Base-by-base conservation (phyloP, 352 stramenopile genomes). In the Thraustotheca clavata region DNA sequence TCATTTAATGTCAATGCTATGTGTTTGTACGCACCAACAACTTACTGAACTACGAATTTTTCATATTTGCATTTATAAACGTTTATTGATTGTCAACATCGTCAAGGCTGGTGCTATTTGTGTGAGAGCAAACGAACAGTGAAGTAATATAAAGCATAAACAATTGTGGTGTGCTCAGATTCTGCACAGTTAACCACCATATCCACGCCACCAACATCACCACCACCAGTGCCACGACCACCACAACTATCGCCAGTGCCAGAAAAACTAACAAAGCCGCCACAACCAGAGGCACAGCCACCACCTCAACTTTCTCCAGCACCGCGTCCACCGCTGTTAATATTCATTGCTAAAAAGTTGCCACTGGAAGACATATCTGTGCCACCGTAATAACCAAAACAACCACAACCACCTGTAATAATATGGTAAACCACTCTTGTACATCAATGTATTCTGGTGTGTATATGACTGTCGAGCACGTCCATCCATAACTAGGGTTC, bases 401-500 rank as follows among this genome's bases (percentile, higher is more conserved):
- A 34, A 20, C 50, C 50, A 18, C 50, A 60, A 12, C 50, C 50
- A 26, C 50, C 50, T 14, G n/a, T 52, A 52, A 18, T 52, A 52
- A 38, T 60, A 60, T 14, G 26, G 26, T 11, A 60, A 38, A 38
- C 50, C n/a, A 22, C 27, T 38, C 14, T 46, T 22, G 18, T 55
- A 43, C 57, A 65, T 65, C 29, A 65, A 46, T 27, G 43, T 36
- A 14, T 39, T 65, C 3, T 55, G 36, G 38, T 32, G 57, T n/a
- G 57, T 40, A 26, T 65, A 65, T 32, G 46, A 46, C 27, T 54
- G 29, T 9, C 57, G 57, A 18, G 57, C 57, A 24, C 57, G 57
- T 9, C 57, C 57, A n/a, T 65, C 57, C 57, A 65, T 65, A 32
- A 65, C 57, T 11, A 46, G 57, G 9, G 57, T 65, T 12, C 57